Conservation (phyloP, 176 grass and related monocot species). For the Alloteropsis semialata region DNA sequence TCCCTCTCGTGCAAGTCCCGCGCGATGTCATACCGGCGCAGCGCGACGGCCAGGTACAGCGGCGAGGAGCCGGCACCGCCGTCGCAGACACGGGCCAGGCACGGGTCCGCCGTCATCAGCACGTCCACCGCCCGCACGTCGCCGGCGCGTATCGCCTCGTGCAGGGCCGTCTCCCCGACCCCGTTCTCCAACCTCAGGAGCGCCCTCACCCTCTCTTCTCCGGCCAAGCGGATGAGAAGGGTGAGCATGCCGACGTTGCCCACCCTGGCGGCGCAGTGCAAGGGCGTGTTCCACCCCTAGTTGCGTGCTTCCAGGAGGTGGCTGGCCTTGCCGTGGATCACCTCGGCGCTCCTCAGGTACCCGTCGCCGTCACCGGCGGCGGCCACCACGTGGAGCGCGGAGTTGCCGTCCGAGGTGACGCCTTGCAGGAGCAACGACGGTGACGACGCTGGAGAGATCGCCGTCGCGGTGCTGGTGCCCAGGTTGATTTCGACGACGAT, state of each 20-base stretch:
- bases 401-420: slow-evolving; percentile 5
- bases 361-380: background rate
- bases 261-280: slow-evolving; percentile 15
- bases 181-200: slow-evolving; percentile 6
- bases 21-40: background rate
- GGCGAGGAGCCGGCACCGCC: background rate
- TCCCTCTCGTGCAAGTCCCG: background rate
- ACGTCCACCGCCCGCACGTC: background rate
- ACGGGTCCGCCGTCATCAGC: background rate
- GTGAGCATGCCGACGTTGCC: background rate
- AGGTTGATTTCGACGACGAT: background rate
- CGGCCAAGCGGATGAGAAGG: background rate
- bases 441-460: too few species aligned
- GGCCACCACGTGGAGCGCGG: slow-evolving; percentile 3
- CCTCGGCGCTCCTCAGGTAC: background rate
- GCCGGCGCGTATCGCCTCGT: background rate
- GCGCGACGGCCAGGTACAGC: slow-evolving; percentile 12
- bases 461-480: too few species aligned
- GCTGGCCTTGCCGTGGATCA: background rate
- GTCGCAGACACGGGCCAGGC: slow-evolving; percentile 1
- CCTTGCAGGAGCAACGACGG: background rate
- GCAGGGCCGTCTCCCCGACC: slow-evolving; percentile 1
- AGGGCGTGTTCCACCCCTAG: background rate
- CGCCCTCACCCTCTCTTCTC: background rate
- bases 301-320: slow-evolving; percentile 3